A percentile compares a stretch with the other conserved stretches of the same genome.
Conservation (phyloP, 345 rosid genomes). For the Fremontodendron californicum region DNA sequence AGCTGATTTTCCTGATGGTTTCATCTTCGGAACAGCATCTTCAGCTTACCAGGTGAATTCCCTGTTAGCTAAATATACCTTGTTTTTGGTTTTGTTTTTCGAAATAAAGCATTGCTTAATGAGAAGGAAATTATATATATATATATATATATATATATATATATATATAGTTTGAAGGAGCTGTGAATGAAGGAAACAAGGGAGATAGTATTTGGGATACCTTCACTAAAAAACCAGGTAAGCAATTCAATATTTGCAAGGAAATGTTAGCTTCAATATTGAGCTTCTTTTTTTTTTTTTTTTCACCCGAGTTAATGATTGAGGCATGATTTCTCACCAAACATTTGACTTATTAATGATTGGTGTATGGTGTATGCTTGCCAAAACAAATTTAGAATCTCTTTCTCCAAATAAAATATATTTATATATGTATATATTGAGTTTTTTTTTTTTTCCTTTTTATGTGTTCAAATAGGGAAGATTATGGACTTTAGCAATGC, state of each 20-base stretch:
- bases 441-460: not conserved
- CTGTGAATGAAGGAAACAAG: conserved; percentile 82
- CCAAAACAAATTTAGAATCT: too few species aligned
- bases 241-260: not conserved
- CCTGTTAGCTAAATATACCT: not conserved
- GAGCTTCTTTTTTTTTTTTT: too few species aligned
- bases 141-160: too few species aligned
- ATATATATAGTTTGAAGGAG: conserved; percentile 88
- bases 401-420: too few species aligned
- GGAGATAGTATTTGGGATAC: conserved; percentile 91
- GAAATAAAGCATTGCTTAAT: not conserved
- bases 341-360: too few species aligned
- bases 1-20: conserved; percentile 69
- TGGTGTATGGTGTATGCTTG: too few species aligned
- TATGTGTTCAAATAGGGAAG: conserved; percentile 46
- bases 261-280: not conserved
- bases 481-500: conserved; percentile 97
- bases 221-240: conserved; percentile 72
- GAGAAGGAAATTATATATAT: not conserved
- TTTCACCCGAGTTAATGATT: too few species aligned
- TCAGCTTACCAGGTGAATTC: conserved; percentile 78
- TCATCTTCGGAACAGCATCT: conserved; percentile 84
- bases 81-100: not conserved
- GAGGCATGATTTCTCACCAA: too few species aligned
- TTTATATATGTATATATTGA: not conserved